phyloP scores from a whole-genome alignment of 768 basidiomycete genomes.

The Leccinum pellstonianum region DNA sequence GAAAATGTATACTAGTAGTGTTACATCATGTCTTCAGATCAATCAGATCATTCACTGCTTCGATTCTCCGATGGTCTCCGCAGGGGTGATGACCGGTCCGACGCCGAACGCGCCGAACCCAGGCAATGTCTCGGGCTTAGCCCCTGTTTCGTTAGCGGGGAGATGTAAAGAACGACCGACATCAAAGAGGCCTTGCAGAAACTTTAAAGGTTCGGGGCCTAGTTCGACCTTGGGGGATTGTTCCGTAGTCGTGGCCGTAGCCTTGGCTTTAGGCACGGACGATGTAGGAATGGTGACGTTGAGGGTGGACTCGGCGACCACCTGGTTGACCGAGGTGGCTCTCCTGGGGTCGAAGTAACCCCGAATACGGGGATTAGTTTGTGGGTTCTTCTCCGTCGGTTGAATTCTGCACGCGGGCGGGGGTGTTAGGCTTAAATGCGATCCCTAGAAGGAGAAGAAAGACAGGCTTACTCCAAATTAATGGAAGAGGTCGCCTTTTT shows the following conservation, averaged over 20 bases:
- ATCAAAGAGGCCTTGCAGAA: slow-evolving; percentile 13
- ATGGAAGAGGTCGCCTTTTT: slow-evolving; percentile 36
- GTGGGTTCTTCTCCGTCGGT: slow-evolving; percentile 28
- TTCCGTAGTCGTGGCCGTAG: slow-evolving; percentile 1
- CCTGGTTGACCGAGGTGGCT: slow-evolving; percentile 33
- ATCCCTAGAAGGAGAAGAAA: neutral
- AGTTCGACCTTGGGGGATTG: slow-evolving; percentile 20
- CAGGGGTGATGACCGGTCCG: slow-evolving; percentile 26
- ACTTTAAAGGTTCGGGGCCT: slow-evolving; percentile 15
- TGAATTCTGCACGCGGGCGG: slow-evolving; percentile 26
- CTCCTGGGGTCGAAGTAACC: slow-evolving; percentile 38
- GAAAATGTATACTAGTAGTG: slow-evolving; percentile 1
- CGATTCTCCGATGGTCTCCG: slow-evolving; percentile 27
- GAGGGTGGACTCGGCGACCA: slow-evolving; percentile 27
- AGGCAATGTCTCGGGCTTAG: slow-evolving; percentile 23
- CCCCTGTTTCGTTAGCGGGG: slow-evolving; percentile 23
- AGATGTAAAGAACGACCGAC: slow-evolving; percentile 1
- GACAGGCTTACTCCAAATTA: slow-evolving; percentile 37
- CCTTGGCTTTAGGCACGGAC: slow-evolving; percentile 16
- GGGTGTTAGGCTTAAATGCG: neutral
- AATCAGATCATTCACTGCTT: slow-evolving; percentile 10
- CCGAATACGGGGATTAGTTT: slow-evolving; percentile 14
- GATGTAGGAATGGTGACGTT: slow-evolving; percentile 25
- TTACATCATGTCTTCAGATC: neutral
- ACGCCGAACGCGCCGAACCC: slow-evolving; percentile 29